Evolutionary conservation across 1,284 basidiomycete genomes (phyloP).

Genomic region (Ceratobasidium sp.): DNA sequence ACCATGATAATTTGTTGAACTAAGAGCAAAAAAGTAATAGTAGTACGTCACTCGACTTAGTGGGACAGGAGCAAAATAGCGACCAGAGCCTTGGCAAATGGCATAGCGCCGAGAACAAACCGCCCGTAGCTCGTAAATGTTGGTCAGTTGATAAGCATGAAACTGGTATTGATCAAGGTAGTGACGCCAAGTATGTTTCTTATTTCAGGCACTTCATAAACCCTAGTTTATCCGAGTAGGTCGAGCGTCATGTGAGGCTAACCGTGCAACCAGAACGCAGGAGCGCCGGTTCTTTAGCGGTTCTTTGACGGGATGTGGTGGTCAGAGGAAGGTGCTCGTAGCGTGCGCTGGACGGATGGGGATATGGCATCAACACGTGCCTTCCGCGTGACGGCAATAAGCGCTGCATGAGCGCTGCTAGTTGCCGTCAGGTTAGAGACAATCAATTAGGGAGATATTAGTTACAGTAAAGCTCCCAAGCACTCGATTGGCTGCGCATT

Average conservation of each 20-base stretch:
- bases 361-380: slow-evolving; percentile 12
- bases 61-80: not conserved
- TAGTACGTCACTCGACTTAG: not conserved
- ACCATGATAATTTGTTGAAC: not conserved
- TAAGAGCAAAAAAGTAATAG: not conserved
- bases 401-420: too few relatives aligned
- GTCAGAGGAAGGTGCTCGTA: slow-evolving; percentile 16
- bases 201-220: not conserved
- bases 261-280: not conserved
- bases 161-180: not conserved
- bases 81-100: not conserved
- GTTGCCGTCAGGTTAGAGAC: not conserved
- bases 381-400: slow-evolving; percentile 1
- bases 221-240: slow-evolving; percentile 4
- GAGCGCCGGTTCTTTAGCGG: slow-evolving; percentile 5
- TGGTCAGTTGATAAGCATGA: too few relatives aligned
- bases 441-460: not conserved
- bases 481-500: not conserved
- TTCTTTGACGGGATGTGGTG: slow-evolving; percentile 16
- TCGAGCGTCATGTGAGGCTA: slow-evolving; percentile 6
- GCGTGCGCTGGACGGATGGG: not conserved
- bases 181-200: slow-evolving; percentile 11
- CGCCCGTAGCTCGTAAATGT: slow-evolving; percentile 32
- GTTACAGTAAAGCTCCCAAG: not conserved
- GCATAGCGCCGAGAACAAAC: slow-evolving; percentile 32